Evolutionary conservation across 495 filamentous ascomycete species (phyloP), one percentile per base, ranked within the genome.

Genomic region (Barbatosphaeria neglecta): DNA sequence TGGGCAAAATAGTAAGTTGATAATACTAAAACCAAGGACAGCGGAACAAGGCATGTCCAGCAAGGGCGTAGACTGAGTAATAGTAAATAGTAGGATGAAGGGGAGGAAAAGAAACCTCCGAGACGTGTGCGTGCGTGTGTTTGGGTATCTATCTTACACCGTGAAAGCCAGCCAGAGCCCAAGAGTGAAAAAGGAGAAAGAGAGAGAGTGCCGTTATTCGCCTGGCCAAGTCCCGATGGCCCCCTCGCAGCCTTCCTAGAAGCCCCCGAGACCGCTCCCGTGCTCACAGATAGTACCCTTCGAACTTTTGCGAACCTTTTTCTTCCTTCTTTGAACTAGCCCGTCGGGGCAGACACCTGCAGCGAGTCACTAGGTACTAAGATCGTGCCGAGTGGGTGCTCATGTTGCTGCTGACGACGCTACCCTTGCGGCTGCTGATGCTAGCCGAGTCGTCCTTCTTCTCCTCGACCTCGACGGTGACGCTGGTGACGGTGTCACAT

Each of bases 401-500:
- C 31, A 45, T 9, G 15, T 39, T 45, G 38, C 48, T 45, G 38
- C 48, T 51, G 11, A 31, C 46, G 6, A 41, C 28, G 22, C 54
- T 57, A 11, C 46, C 48, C 15, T 31, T 48, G 24, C 45, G 37
- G 45, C 45, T 48, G 22, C 18, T 22, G 8, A 22, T 24, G 7
- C 49, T 44, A 28, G 43, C 43, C 43, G 49, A 53, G 25, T 44
- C 39, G 18, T 44, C 44, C 11, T 37, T 40, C 19, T 50, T 50
- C 37, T 58, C 51, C 46, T 70, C 67, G 9, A 70, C 59, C 1
- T 70, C 67, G 9, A 70, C 60, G 0, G 61, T 60, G 8, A 70
- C 65, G 13, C 44, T 65, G 22, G 67, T 70, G 3, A 66, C 62
- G 7, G 61, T 62, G 50, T 70, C 67, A 57, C 64, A 62, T 54